phyloP scores from a whole-genome alignment of 345 rosid genomes.

The Boechera divaricarpa region DNA sequence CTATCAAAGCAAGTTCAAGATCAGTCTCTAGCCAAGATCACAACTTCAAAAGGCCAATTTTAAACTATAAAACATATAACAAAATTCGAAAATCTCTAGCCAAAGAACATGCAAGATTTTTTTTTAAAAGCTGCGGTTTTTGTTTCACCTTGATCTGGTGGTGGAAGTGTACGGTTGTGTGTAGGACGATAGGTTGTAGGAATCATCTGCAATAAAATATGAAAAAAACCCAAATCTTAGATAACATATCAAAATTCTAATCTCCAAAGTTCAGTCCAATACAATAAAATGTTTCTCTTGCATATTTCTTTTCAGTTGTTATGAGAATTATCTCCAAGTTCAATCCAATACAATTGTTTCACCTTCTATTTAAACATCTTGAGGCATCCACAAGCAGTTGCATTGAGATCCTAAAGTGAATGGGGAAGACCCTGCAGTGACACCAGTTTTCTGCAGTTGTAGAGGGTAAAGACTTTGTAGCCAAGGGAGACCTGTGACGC shows the following conservation, averaged over 20 bases:
- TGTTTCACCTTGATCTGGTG: constrained; percentile 70
- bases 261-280: neutral
- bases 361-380: no score
- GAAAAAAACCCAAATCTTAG: constrained; percentile 13
- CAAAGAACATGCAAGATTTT: neutral
- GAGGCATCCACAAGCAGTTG: no score
- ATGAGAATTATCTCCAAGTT: no score
- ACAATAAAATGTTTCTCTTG: no score
- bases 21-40: constrained; percentile 3
- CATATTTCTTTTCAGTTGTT: no score
- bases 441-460: no score
- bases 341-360: no score
- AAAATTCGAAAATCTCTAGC: constrained; percentile 1
- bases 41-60: constrained; percentile 5
- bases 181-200: constrained; percentile 80
- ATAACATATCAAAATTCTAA: neutral
- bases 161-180: constrained; percentile 74
- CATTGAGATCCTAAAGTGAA: no score
- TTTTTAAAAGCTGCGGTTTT: no score
- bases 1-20: constrained; percentile 4
- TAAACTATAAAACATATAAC: neutral
- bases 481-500: no score
- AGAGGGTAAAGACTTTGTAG: no score
- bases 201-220: constrained; percentile 49
- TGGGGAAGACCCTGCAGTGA: no score